Base-by-base conservation (phyloP, 2,329 filamentous ascomycete genomes). In the Colletotrichum noveboracense region DNA sequence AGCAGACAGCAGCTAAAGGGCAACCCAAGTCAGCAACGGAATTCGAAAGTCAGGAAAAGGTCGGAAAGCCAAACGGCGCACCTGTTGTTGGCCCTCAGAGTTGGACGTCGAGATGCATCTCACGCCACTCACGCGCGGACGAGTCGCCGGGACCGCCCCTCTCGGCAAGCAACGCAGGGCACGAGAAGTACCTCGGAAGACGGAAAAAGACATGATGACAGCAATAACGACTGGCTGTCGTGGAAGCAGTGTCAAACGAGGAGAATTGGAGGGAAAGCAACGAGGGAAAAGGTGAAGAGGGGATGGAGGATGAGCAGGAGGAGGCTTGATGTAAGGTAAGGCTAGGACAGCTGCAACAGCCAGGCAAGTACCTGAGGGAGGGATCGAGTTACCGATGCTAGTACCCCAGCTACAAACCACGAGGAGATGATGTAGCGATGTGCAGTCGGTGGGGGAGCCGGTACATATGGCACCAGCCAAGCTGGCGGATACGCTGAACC, bases 1-100 rank as follows among this genome's bases (percentile, higher is more conserved):
- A 72, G 94, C 90, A 62, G 94, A 91, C 70, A 99, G 93, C 71
- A 98, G 88, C 96, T 98, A 79, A 55, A 58, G 56, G 43, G 10
- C 56, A 36, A n/a, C 21, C 21, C 34, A 38, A 60, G 14, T 58
- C 13, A 69, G 64, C 16, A 67, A 16, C 64, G 36, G 26, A 38
- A 52, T 52, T 52, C 10, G 34, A 13, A 68, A 52, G 21, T 16
- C 36, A 70, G 28, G 38, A 74, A 14, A 26, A 24, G 21, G 30
- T 26, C 69, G 3, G 21, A 43, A 16, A 18, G 28, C n/a, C 69
- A 18, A 52, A 66, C 65, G 73, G 79, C 86, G 56, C 80, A 93
- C 91, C 86, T 89, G 88, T 80, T 93, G 91, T 83, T 93, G 91
- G 77, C 88, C 86, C 72, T 93, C 91, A 71, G 86, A 82, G 43